A percentile compares a stretch with the other conserved stretches of the same genome.
Evolutionary conservation across 108 stramenopile species (phyloP).

Genomic region (Hondaea fermentalgiana): DNA sequence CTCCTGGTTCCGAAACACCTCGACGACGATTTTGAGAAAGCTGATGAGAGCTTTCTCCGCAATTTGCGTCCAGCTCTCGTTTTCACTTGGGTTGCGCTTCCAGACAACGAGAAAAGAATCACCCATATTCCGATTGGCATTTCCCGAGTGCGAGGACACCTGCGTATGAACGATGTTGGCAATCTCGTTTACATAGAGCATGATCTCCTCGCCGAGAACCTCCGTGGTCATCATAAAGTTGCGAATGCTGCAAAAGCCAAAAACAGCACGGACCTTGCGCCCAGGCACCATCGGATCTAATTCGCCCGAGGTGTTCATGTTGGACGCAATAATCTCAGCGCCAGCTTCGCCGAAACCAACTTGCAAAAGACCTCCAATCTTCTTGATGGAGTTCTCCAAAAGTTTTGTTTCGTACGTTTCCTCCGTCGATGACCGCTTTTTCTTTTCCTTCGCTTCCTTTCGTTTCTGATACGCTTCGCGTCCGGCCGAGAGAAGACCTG

Average conservation of each 20-base stretch:
- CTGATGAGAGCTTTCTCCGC: constrained; percentile 11
- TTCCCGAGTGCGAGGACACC: constrained; percentile 73
- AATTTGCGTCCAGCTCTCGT: background rate
- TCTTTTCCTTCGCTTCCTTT: background rate
- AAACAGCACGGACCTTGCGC: constrained; percentile 76
- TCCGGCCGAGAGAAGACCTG: background rate
- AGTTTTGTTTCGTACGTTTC: constrained; percentile 52
- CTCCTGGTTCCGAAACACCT: constrained; percentile 5
- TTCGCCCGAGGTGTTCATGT: constrained; percentile 52
- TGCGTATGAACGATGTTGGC: constrained; percentile 78
- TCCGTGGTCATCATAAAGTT: constrained; percentile 67
- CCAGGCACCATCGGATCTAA: constrained; percentile 81
- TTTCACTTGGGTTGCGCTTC: constrained; percentile 56
- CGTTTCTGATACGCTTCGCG: background rate
- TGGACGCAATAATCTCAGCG: constrained; percentile 84
- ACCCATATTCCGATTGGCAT: constrained; percentile 90
- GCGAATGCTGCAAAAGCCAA: constrained; percentile 82
- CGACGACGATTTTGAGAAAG: background rate
- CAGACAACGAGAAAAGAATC: constrained; percentile 85
- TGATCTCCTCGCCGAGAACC: constrained; percentile 71
- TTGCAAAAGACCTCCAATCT: constrained; percentile 54
- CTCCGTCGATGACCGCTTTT: background rate
- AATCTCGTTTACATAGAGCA: constrained; percentile 87
- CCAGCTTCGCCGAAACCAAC: constrained; percentile 69
- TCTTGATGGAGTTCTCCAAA: constrained; percentile 55